Percentiles rank a stretch among this genome's conserved stretches.
Conservation (phyloP, 495 filamentous ascomycete species). For the Penicillium canariense region DNA sequence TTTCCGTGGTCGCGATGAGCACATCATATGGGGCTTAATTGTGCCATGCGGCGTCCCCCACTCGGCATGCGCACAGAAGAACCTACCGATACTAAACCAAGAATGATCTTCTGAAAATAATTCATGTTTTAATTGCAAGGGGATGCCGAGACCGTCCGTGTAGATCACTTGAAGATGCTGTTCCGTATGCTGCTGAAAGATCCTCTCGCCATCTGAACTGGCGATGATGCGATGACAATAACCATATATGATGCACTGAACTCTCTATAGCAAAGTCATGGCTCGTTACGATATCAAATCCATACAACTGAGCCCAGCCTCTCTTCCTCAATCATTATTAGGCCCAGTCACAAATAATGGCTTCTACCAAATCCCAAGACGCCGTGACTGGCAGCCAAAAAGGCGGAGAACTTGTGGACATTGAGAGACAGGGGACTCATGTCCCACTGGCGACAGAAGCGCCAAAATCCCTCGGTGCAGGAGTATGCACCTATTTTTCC, state of each 20-base stretch:
- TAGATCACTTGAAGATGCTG: not conserved
- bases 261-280: not conserved
- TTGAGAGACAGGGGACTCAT: conserved; percentile 18
- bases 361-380: conserved; percentile 4
- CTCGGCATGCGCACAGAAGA: not conserved
- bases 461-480: conserved; percentile 25
- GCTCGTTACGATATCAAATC: too few species aligned
- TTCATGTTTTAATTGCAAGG: not conserved
- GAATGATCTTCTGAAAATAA: not conserved
- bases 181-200: not conserved
- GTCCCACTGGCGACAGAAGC: not conserved
- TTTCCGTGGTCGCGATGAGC: not conserved
- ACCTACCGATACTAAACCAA: not conserved
- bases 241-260: not conserved
- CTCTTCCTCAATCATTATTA: not conserved
- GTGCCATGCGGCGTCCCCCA: not conserved
- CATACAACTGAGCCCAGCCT: not conserved
- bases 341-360: conserved; percentile 3
- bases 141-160: not conserved
- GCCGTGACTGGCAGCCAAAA: conserved; percentile 6
- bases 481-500: conserved; percentile 18
- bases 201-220: not conserved
- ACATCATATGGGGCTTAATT: not conserved
- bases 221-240: not conserved
- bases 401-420: conserved; percentile 8